Percentiles rank a stretch among this genome's conserved stretches.
These are phyloP conservation scores for Miamiensis avidus DNA, from an alignment of 169 alveolate genomes.

Conservation along the genomic window DNA sequence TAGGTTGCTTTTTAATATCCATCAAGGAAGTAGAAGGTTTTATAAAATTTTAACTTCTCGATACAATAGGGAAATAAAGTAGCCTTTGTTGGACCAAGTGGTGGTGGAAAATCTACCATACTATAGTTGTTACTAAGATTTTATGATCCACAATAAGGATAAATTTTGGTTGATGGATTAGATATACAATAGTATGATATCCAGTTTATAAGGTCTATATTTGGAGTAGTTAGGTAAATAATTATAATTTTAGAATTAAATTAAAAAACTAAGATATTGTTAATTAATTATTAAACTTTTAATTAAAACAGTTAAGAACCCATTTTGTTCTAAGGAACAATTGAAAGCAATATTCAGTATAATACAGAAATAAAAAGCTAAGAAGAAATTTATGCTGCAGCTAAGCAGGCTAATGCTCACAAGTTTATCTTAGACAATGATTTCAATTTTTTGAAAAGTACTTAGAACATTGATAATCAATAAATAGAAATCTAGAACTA, in stretches of 20 bases:
- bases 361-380: slow-evolving; percentile 19
- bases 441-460: too few species aligned
- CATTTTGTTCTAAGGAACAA: slow-evolving; percentile 31
- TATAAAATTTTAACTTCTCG: slow-evolving; percentile 39
- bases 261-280: too few species aligned
- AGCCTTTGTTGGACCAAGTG: slow-evolving; percentile 63
- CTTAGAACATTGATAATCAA: too few species aligned
- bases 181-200: slow-evolving; percentile 36
- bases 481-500: too few species aligned
- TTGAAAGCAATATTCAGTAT: slow-evolving; percentile 31
- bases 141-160: slow-evolving; percentile 53
- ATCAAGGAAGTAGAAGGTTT: slow-evolving; percentile 36
- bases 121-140: slow-evolving; percentile 48
- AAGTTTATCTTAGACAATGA: too few species aligned
- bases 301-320: slow-evolving; percentile 62
- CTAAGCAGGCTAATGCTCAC: slow-evolving; percentile 32
- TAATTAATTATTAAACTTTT: too few species aligned
- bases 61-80: slow-evolving; percentile 45
- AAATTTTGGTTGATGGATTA: slow-evolving; percentile 45
- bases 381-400: slow-evolving; percentile 30
- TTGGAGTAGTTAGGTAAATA: slow-evolving; percentile 57
- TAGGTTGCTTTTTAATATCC: slow-evolving; percentile 61
- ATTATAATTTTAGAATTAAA: too few species aligned
- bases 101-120: slow-evolving; percentile 59
- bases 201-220: slow-evolving; percentile 22